These are phyloP conservation scores for Penicillium ochrochloron DNA, from an alignment of 495 filamentous ascomycete species.

Conservation along the genomic window DNA sequence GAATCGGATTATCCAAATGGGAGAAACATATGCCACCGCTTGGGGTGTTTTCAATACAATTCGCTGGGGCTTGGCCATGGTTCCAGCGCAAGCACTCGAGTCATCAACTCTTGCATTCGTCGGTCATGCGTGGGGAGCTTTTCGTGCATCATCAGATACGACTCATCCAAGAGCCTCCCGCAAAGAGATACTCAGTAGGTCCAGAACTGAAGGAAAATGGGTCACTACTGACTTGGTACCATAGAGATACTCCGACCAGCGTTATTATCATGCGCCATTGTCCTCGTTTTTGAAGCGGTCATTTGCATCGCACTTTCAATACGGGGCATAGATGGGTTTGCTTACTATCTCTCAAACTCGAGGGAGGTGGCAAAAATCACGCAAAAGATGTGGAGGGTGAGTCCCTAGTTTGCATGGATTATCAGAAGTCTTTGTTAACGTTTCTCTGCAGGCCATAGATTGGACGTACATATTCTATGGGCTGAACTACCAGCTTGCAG, in stretches of 20 bases:
- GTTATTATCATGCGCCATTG: constrained; percentile 53
- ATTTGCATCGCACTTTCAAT: constrained; percentile 65
- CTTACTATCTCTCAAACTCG: constrained; percentile 60
- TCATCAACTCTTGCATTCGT: constrained; percentile 67
- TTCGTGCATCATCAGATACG: constrained; percentile 48
- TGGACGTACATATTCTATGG: constrained; percentile 83
- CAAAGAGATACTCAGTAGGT: constrained; percentile 45
- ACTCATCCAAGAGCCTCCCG: constrained; percentile 34
- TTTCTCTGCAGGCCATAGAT: constrained; percentile 53
- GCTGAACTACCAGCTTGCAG: constrained; percentile 63
- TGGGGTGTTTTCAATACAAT: constrained; percentile 80
- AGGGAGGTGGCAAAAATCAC: constrained; percentile 62
- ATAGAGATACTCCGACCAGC: constrained; percentile 49
- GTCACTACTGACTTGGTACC: background rate
- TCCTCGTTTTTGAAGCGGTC: constrained; percentile 62
- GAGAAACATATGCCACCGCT: constrained; percentile 68
- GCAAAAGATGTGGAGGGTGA: constrained; percentile 66
- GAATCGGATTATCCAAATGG: constrained; percentile 64
- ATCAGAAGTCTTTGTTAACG: constrained; percentile 4
- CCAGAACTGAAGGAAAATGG: constrained; percentile 27
- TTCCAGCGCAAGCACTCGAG: constrained; percentile 71
- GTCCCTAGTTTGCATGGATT: background rate
- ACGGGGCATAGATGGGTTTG: constrained; percentile 62
- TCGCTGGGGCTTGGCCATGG: constrained; percentile 80
- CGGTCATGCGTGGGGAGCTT: constrained; percentile 69